Conservation (phyloP, 208 protist species). For the Trypanosomatidae sp. region DNA sequence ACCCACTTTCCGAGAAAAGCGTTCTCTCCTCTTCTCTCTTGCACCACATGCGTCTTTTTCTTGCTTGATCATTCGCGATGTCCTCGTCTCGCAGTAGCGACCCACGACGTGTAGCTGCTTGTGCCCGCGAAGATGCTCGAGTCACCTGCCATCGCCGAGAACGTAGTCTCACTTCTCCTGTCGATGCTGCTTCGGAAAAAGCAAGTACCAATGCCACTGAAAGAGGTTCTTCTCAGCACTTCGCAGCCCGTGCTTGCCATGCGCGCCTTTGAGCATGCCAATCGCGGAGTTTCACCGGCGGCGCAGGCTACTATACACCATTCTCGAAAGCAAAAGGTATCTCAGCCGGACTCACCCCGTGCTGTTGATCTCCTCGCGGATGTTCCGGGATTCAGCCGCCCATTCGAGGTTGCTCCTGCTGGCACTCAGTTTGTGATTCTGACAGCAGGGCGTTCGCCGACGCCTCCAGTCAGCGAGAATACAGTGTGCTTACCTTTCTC, state of each 20-base stretch:
- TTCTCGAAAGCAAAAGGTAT: background rate
- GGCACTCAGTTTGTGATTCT: constrained; percentile 15
- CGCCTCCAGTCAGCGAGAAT: background rate
- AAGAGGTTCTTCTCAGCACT: constrained; percentile 18
- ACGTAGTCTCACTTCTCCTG: constrained; percentile 11
- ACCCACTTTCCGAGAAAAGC: too few species aligned
- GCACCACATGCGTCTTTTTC: background rate
- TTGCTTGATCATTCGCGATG: background rate
- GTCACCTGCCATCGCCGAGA: background rate
- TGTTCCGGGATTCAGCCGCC: constrained; percentile 11
- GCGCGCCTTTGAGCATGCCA: constrained; percentile 4
- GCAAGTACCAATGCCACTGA: constrained; percentile 10
- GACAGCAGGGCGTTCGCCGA: background rate
- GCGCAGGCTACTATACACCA: background rate
- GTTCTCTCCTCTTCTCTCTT: background rate
- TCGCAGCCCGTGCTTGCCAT: background rate
- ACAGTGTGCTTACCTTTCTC: constrained; percentile 15
- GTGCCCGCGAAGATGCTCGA: constrained; percentile 4
- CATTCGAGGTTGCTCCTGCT: background rate
- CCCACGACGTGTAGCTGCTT: background rate
- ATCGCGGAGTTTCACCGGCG: background rate
- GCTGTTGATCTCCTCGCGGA: constrained; percentile 8
- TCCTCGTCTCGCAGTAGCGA: background rate
- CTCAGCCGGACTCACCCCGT: background rate
- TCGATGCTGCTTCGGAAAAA: constrained; percentile 18